These are phyloP conservation scores for Trichoderma oligosporum DNA, from an alignment of 2,329 filamentous ascomycete species.

Conservation along the genomic window DNA sequence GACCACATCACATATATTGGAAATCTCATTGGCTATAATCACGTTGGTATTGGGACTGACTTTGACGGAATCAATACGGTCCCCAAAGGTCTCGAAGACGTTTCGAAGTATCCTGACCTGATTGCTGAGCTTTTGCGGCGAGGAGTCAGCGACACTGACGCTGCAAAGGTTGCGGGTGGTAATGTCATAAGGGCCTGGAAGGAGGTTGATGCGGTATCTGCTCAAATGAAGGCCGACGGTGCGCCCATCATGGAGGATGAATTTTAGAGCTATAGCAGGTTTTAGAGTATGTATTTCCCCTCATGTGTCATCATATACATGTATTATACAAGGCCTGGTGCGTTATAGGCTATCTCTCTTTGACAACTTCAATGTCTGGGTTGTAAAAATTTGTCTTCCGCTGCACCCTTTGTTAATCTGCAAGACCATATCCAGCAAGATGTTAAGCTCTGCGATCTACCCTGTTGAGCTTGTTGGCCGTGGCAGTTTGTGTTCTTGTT, in stretches of 20 bases:
- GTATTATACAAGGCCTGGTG: slow-evolving; percentile 28
- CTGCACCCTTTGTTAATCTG: background rate
- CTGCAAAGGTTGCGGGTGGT: slow-evolving; percentile 69
- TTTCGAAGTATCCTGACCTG: slow-evolving; percentile 75
- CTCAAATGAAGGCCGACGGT: slow-evolving; percentile 57
- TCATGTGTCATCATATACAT: slow-evolving; percentile 27
- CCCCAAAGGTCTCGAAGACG: slow-evolving; percentile 76
- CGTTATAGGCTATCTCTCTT: background rate
- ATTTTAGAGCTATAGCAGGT: background rate
- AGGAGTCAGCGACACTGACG: slow-evolving; percentile 71
- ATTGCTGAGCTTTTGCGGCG: slow-evolving; percentile 69
- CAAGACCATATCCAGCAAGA: background rate
- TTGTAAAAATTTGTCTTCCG: background rate
- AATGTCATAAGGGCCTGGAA: slow-evolving; percentile 84
- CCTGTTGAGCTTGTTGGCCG: slow-evolving; percentile 59
- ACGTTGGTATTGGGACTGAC: slow-evolving; percentile 86
- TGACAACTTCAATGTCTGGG: background rate
- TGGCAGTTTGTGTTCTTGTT: slow-evolving; percentile 70
- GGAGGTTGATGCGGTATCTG: slow-evolving; percentile 69
- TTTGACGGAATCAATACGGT: slow-evolving; percentile 72
- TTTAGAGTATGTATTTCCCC: too few relatives aligned
- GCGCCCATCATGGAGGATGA: slow-evolving; percentile 54
- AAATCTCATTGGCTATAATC: slow-evolving; percentile 74
- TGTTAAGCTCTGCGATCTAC: slow-evolving; percentile 41
- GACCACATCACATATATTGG: slow-evolving; percentile 82